Conservation (phyloP, 495 filamentous ascomycete species). For the Tirmania nivea region DNA sequence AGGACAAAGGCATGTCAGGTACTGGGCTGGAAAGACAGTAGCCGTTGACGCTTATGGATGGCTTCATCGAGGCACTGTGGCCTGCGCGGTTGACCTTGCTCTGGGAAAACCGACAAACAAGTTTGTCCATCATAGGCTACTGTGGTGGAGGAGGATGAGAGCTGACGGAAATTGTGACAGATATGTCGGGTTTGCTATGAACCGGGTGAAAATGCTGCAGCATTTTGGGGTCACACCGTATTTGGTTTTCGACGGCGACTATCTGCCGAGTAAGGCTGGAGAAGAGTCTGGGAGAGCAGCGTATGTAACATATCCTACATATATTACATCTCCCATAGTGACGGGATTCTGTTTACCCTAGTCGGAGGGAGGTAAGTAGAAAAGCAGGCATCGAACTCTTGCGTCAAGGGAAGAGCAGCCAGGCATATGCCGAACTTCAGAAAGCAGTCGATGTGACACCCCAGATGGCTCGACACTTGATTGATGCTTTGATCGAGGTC, state of each 20-base stretch:
- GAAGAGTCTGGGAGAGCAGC: conserved; percentile 37
- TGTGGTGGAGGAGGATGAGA: conserved; percentile 1
- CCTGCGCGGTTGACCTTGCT: conserved; percentile 81
- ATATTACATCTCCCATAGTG: not conserved
- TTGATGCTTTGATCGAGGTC: conserved; percentile 67
- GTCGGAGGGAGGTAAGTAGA: conserved; percentile 50
- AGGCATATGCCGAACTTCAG: conserved; percentile 72
- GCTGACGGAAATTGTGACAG: conserved; percentile 22
- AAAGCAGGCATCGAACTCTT: conserved; percentile 56
- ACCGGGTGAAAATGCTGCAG: conserved; percentile 75
- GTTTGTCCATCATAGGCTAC: conserved; percentile 26
- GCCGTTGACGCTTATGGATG: conserved; percentile 95
- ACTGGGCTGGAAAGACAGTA: conserved; percentile 70
- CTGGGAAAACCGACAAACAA: conserved; percentile 69
- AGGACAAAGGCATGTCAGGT: conserved; percentile 62
- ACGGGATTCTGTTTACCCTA: conserved; percentile 29
- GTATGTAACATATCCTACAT: not conserved
- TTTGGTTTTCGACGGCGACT: conserved; percentile 89
- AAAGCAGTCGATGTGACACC: conserved; percentile 94
- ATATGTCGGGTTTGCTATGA: conserved; percentile 80
- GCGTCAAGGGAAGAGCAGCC: conserved; percentile 50
- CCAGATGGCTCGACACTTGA: conserved; percentile 77
- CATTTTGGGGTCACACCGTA: conserved; percentile 85
- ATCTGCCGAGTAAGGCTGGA: conserved; percentile 82
- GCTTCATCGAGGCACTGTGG: conserved; percentile 82